Percentiles rank a stretch among this genome's conserved stretches.
Conservation (phyloP, 2,329 filamentous ascomycete genomes). For the Chaetomiaceae sp. region DNA sequence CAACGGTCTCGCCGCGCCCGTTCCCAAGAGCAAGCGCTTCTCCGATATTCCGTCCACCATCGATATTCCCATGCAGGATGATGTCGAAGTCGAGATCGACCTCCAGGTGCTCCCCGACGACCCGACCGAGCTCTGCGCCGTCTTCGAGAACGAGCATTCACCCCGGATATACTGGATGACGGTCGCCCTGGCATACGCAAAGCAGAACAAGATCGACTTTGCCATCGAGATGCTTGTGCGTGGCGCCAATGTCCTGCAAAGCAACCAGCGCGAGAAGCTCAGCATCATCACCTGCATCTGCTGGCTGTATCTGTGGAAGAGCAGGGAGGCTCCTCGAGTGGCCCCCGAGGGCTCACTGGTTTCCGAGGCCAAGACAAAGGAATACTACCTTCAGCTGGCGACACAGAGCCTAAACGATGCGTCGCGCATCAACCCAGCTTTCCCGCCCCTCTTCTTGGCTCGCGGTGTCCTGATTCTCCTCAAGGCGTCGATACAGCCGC, state of each 20-base stretch:
- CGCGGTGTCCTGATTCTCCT: constrained; percentile 85
- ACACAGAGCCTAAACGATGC: constrained; percentile 91
- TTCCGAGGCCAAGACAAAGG: constrained; percentile 82
- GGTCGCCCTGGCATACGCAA: constrained; percentile 94
- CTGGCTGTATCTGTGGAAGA: constrained; percentile 90
- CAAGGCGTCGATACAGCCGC: constrained; percentile 76
- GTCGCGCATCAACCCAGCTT: constrained; percentile 87
- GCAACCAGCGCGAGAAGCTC: constrained; percentile 73
- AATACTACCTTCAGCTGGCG: constrained; percentile 86
- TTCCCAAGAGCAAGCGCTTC: constrained; percentile 53
- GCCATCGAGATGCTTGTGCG: constrained; percentile 69
- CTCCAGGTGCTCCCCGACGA: constrained; percentile 89
- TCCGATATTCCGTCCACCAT: constrained; percentile 61
- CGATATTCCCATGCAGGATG: constrained; percentile 63
- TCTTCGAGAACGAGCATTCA: constrained; percentile 90
- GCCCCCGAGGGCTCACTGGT: constrained; percentile 58
- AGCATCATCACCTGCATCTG: constrained; percentile 80
- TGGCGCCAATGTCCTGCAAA: constrained; percentile 67
- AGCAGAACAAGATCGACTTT: constrained; percentile 89
- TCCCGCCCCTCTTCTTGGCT: constrained; percentile 85
- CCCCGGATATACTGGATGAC: constrained; percentile 95
- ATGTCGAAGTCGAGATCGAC: constrained; percentile 84
- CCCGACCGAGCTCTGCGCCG: constrained; percentile 87
- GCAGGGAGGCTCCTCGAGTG: constrained; percentile 67
- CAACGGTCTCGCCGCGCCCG: constrained; percentile 40